These are phyloP conservation scores for Ophiosphaerella narmari DNA, from an alignment of 2,329 filamentous ascomycete genomes.

Conservation along the genomic window DNA sequence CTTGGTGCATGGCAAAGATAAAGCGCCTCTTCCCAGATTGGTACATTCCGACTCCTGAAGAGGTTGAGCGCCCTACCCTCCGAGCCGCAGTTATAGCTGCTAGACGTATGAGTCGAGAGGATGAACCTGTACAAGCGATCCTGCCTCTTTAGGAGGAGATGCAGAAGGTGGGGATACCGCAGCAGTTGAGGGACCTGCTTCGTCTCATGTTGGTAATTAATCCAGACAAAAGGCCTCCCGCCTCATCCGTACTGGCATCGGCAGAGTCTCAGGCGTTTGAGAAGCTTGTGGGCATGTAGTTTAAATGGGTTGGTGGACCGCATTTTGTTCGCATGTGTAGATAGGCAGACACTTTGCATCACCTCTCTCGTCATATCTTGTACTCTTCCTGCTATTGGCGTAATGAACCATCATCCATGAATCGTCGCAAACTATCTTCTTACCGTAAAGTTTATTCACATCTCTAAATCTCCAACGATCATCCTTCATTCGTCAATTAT, in stretches of 20 bases:
- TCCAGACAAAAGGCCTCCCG: conserved; percentile 16
- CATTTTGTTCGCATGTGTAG: too few species aligned
- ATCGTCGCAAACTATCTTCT: too few species aligned
- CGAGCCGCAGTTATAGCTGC: conserved; percentile 10
- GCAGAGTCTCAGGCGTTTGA: conserved; percentile 6
- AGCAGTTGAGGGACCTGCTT: conserved; percentile 13
- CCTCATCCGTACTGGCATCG: conserved; percentile 13
- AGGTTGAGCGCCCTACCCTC: conserved; percentile 11
- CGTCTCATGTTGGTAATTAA: conserved; percentile 13
- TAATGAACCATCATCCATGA: too few species aligned
- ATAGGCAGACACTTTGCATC: too few species aligned
- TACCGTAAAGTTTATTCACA: too few species aligned
- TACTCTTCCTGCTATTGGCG: too few species aligned
- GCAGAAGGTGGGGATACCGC: conserved; percentile 10
- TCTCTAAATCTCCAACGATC: too few species aligned
- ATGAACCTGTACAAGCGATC: conserved; percentile 8
- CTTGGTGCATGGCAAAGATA: conserved; percentile 20
- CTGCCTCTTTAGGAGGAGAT: conserved; percentile 5
- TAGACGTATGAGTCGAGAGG: conserved; percentile 9
- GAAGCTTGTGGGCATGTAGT: conserved; percentile 1
- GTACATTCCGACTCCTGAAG: background rate
- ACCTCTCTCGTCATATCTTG: too few species aligned
- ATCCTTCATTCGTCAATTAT: too few species aligned
- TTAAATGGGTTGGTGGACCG: background rate
- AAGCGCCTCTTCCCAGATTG: conserved; percentile 16